Evolutionary conservation across 2,329 filamentous ascomycete genomes (phyloP).

Genomic region (Paraconiothyrium brasiliense): DNA sequence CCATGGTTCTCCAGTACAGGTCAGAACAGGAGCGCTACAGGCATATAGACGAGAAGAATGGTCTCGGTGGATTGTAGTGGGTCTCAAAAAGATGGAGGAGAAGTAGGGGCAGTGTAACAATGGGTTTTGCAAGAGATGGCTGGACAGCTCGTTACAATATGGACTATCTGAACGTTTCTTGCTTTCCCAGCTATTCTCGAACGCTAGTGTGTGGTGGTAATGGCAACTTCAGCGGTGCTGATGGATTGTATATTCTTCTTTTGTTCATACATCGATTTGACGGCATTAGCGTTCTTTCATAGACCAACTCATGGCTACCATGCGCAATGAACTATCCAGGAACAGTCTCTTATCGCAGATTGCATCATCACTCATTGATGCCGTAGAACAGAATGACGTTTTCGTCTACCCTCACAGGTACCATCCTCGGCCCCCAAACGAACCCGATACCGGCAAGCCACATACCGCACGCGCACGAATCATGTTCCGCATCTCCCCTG

Average conservation of each 20-base stretch:
- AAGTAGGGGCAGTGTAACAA: constrained; percentile 7
- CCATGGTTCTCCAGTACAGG: constrained; percentile 81
- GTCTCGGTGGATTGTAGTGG: constrained; percentile 37
- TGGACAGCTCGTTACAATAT: constrained; percentile 20
- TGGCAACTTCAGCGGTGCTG: constrained; percentile 33
- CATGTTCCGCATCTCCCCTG: constrained; percentile 3
- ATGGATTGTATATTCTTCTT: constrained; percentile 22
- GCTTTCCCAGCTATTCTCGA: constrained; percentile 25
- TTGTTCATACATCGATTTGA: constrained; percentile 22
- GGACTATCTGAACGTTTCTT: constrained; percentile 33
- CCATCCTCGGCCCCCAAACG: constrained; percentile 12
- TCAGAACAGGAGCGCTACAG: constrained; percentile 82
- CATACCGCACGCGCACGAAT: constrained; percentile 11
- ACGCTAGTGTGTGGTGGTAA: constrained; percentile 28
- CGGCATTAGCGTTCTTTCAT: constrained; percentile 32
- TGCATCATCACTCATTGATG: neutral
- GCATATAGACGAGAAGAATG: constrained; percentile 81
- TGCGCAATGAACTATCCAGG: neutral
- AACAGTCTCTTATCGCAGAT: neutral
- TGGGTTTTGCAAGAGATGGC: constrained; percentile 33
- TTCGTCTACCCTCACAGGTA: neutral
- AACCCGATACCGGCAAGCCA: constrained; percentile 16
- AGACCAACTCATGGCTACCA: constrained; percentile 12
- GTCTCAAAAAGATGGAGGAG: neutral
- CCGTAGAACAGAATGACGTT: neutral